These are phyloP conservation scores for Quercus mongolica DNA, from an alignment of 306 rosid genomes.

Conservation along the genomic window DNA sequence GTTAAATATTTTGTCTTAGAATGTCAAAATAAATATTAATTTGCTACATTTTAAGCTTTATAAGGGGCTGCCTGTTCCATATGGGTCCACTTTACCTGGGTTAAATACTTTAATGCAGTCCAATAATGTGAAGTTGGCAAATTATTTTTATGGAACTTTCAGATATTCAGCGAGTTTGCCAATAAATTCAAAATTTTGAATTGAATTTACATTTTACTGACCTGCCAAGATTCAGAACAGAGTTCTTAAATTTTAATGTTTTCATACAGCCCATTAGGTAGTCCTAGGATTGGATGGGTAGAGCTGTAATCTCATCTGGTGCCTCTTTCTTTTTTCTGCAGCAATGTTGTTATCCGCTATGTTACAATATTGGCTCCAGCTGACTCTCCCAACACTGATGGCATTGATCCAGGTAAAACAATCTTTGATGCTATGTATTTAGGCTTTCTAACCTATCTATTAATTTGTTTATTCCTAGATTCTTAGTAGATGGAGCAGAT, in stretches of 20 bases:
- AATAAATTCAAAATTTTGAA: background rate
- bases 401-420: conserved; percentile 83
- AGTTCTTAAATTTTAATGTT: background rate
- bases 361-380: conserved; percentile 84
- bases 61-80: background rate
- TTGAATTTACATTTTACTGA: background rate
- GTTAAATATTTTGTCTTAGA: background rate
- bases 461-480: background rate
- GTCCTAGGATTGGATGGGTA: background rate
- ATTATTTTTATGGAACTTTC: background rate
- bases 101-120: background rate
- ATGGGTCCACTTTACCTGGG: background rate
- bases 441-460: background rate
- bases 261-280: background rate
- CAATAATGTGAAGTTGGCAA: background rate
- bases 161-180: background rate
- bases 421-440: background rate
- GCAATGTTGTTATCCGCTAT: conserved; percentile 77
- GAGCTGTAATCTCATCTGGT: conserved; percentile 9
- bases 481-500: background rate
- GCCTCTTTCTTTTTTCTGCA: conserved; percentile 38
- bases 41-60: background rate
- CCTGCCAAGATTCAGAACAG: background rate
- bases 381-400: conserved; percentile 98
- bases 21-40: background rate